phyloP scores from a whole-genome alignment of 257 asterid genomes.

The Solanum ahanhuiri region DNA sequence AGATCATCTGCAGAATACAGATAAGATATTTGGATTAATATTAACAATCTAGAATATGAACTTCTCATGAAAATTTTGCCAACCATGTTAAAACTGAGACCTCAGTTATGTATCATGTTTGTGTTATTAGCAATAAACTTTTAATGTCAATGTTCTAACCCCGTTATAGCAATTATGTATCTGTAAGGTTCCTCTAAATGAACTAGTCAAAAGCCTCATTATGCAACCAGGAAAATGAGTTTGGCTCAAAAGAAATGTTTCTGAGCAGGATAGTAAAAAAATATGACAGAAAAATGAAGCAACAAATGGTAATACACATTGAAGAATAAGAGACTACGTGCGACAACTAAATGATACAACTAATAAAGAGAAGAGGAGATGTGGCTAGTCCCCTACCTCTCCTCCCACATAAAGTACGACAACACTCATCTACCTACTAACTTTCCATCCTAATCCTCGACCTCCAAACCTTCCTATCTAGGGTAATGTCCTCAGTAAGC shows the following conservation, averaged over 20 bases:
- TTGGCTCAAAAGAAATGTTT: background rate
- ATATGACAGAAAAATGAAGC: background rate
- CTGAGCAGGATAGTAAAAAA: background rate
- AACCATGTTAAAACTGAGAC: background rate
- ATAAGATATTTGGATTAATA: background rate
- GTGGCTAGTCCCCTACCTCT: background rate
- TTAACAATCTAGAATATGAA: background rate
- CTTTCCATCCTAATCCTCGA: background rate
- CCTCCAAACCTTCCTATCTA: background rate
- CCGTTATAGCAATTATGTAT: background rate
- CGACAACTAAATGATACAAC: background rate
- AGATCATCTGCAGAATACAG: constrained; percentile 58
- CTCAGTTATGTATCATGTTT: background rate
- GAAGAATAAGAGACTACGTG: background rate
- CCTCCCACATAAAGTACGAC: background rate
- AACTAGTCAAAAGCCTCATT: background rate
- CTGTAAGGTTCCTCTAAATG: background rate
- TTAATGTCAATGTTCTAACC: background rate
- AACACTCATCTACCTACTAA: background rate
- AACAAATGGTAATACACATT: background rate
- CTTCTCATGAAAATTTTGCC: background rate
- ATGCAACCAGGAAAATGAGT: background rate
- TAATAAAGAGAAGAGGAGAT: background rate
- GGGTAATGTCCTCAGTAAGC: background rate
- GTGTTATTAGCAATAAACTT: background rate